Evolutionary conservation across 1,284 basidiomycete genomes (phyloP).

Genomic region (Retiboletus flavoniger): DNA sequence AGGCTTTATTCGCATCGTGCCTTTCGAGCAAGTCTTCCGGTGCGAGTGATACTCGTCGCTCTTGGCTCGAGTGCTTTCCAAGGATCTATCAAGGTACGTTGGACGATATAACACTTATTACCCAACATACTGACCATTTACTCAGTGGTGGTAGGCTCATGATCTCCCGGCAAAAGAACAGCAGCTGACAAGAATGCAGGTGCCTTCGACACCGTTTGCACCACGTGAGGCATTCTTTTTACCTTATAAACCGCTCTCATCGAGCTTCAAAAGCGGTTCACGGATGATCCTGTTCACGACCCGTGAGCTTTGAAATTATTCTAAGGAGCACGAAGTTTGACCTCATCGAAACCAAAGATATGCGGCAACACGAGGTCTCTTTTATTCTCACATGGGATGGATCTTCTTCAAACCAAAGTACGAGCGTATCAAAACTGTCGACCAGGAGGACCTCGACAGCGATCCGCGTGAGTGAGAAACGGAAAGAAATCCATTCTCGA

Average conservation of each 20-base stretch:
- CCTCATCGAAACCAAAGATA: constrained; percentile 44
- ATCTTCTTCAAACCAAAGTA: constrained; percentile 79
- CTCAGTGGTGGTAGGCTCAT: constrained; percentile 7
- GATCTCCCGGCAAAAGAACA: not conserved
- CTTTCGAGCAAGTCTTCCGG: constrained; percentile 35
- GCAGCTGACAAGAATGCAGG: not conserved
- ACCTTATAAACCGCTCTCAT: not conserved
- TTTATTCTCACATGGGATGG: constrained; percentile 82
- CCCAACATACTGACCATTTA: not conserved
- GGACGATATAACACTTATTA: not conserved
- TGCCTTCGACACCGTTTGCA: constrained; percentile 9
- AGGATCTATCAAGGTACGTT: constrained; percentile 54
- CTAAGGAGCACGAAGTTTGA: not conserved
- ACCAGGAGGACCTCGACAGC: constrained; percentile 66
- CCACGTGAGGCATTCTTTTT: not conserved
- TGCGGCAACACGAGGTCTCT: constrained; percentile 67
- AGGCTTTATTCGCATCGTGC: constrained; percentile 10
- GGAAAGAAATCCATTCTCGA: not conserved
- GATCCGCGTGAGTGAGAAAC: constrained; percentile 40
- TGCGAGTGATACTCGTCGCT: constrained; percentile 58
- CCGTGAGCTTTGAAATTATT: constrained; percentile 1
- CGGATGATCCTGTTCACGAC: constrained; percentile 9
- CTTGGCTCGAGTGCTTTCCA: constrained; percentile 73
- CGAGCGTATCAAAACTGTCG: constrained; percentile 60
- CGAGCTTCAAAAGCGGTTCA: constrained; percentile 1